Evolutionary conservation across 192 early-diverging fungal species (phyloP), one percentile per base, ranked within the genome.

Genomic region (Dissophora globulifera): DNA sequence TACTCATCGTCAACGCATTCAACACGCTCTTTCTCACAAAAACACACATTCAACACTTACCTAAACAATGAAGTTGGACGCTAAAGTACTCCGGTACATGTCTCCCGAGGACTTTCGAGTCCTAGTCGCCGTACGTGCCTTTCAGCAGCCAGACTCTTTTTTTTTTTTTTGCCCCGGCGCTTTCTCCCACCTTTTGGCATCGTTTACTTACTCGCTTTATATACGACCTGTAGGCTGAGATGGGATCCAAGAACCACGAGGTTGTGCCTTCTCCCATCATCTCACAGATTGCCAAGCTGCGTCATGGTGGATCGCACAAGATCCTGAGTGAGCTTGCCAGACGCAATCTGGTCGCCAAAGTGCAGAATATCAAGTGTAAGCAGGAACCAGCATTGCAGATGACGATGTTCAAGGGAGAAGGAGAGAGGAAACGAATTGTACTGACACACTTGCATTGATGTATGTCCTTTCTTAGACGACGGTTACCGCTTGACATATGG

Each of bases 161-260:
- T 20, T n/a, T 4, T 45, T 4, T 4, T 45, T 45, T n/a, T 45
- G 43, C 35, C 13, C 13, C 31, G 16, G 6, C 50, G 19, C 26
- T 23, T 19, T 12, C 38, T 45, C 33, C 15, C 47, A 25, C 15
- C 20, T 58, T 20, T 4, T 15, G 48, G 10, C 8, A 22, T 16
- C 20, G 16, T 5, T 8, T 12, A 62, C 10, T 54, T 25, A 1
- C 20, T 46, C 12, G 0, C 32, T 19, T 12, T 41, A 43, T 25
- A 19, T 35, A 32, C 30, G 62, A 41, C 19, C 25, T 10, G 33
- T 79, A 93, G 83, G 85, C 93, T 12, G 98, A 99, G 79, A 95
- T 98, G 89, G 98, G 95, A 15, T 95, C 94, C 27, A 92, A 95
- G 67, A 99, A 99, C 85, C 98, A 99, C 85, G 96, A 98, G 80